Percentiles rank a stretch among this genome's conserved stretches.
Conservation (phyloP, 1,284 basidiomycete species). For the Fomitopsis schrenkii region DNA sequence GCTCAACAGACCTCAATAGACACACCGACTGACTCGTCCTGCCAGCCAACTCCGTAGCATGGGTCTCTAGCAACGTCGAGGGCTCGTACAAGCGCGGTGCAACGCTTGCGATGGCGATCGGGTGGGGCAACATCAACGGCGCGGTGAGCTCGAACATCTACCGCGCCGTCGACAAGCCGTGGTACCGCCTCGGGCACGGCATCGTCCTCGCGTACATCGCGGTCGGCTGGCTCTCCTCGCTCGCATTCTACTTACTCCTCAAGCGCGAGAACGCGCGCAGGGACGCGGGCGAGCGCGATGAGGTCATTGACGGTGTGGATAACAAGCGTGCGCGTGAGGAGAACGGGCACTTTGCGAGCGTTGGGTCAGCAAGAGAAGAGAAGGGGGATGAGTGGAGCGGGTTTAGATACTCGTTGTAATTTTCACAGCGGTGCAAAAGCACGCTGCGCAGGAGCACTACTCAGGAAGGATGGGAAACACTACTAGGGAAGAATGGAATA, state of each 20-base stretch:
- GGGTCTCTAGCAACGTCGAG: conserved; percentile 49
- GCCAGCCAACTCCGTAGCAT: conserved; percentile 48
- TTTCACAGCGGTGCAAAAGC: too few relatives aligned
- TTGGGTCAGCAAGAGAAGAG: conserved; percentile 35
- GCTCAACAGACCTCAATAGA: too few relatives aligned
- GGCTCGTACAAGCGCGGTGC: conserved; percentile 74
- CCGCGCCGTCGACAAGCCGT: conserved; percentile 60
- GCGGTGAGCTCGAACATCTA: conserved; percentile 72
- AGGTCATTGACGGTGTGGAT: conserved; percentile 53
- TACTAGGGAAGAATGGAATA: conserved; percentile 1
- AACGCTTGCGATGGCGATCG: conserved; percentile 65
- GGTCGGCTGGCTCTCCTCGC: conserved; percentile 54
- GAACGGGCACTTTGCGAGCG: conserved; percentile 36
- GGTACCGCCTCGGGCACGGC: conserved; percentile 65
- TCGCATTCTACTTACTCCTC: conserved; percentile 43
- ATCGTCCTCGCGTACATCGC: conserved; percentile 70
- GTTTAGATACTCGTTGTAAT: conserved; percentile 36
- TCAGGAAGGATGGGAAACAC: conserved; percentile 2
- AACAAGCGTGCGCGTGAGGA: conserved; percentile 23
- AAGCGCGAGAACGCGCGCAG: conserved; percentile 57
- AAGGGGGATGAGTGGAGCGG: conserved; percentile 48
- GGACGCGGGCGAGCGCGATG: conserved; percentile 62
- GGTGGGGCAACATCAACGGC: conserved; percentile 67
- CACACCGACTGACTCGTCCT: neutral
- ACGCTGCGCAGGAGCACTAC: neutral